A percentile compares a stretch with the other conserved stretches of the same genome.
Evolutionary conservation across 768 basidiomycete species (phyloP).

Genomic region (Tylopilus felleus): DNA sequence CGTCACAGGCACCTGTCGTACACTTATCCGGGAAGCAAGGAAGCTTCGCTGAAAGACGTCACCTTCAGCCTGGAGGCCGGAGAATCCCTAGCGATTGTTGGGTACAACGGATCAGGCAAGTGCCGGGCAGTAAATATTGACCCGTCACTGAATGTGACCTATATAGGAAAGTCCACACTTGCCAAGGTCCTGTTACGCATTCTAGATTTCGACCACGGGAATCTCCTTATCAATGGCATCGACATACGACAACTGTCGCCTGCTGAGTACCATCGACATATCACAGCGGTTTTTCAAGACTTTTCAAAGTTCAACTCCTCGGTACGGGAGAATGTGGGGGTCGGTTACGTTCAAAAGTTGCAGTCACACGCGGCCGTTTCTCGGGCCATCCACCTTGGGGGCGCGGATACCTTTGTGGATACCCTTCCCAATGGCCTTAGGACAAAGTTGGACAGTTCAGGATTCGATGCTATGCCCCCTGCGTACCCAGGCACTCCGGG

Average conservation of each 20-base stretch:
- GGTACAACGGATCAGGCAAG: conserved; percentile 78
- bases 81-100: conserved; percentile 82
- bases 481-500: conserved; percentile 29
- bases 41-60: conserved; percentile 66
- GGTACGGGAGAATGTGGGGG: conserved; percentile 80
- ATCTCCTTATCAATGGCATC: conserved; percentile 64
- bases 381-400: conserved; percentile 66
- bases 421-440: conserved; percentile 69
- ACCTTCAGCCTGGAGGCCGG: conserved; percentile 70
- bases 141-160: conserved; percentile 9
- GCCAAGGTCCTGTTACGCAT: conserved; percentile 80
- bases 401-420: conserved; percentile 63
- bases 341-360: conserved; percentile 69
- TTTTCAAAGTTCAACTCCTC: conserved; percentile 80
- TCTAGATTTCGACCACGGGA: conserved; percentile 68
- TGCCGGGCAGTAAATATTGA: conserved; percentile 14
- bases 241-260: conserved; percentile 67
- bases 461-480: conserved; percentile 47
- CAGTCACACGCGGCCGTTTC: conserved; percentile 53
- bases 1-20: conserved; percentile 57
- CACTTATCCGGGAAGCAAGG: conserved; percentile 72
- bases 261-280: conserved; percentile 66
- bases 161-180: conserved; percentile 79
- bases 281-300: conserved; percentile 82
- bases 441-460: conserved; percentile 65